A percentile compares a stretch with the other conserved stretches of the same genome.
Conservation (phyloP, 305 asterid genomes). For the Fraxinus floribunda region DNA sequence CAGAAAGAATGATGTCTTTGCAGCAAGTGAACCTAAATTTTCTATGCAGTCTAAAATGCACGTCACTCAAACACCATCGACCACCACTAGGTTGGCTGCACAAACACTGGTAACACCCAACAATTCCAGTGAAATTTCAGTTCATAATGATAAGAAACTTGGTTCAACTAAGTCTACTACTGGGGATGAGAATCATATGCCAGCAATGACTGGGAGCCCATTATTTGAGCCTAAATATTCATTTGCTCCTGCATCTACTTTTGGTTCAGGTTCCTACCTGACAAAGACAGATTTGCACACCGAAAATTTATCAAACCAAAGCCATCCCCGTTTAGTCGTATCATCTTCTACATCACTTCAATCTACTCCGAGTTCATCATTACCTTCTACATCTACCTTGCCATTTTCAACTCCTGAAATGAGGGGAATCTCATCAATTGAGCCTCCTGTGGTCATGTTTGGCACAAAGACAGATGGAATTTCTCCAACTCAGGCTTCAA, state of each 20-base stretch:
- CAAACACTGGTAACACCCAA: constrained; percentile 36
- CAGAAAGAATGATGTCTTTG: constrained; percentile 29
- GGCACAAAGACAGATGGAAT: constrained; percentile 36
- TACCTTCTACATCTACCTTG: constrained; percentile 36
- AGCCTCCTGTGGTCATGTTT: constrained; percentile 30
- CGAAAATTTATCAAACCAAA: constrained; percentile 36
- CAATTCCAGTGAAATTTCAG: constrained; percentile 33
- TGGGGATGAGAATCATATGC: constrained; percentile 37
- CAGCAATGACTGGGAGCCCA: constrained; percentile 24
- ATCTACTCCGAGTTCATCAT: constrained; percentile 35
- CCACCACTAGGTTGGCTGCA: constrained; percentile 33
- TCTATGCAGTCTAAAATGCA: constrained; percentile 37
- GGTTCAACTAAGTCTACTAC: constrained; percentile 33
- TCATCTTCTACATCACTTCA: constrained; percentile 35
- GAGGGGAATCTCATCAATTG: constrained; percentile 33
- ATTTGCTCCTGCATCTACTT: constrained; percentile 31
- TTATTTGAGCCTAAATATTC: constrained; percentile 33
- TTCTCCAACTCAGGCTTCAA: constrained; percentile 30
- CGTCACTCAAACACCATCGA: constrained; percentile 36
- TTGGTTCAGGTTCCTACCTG: constrained; percentile 35
- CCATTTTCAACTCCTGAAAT: constrained; percentile 27
- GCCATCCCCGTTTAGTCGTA: constrained; percentile 29
- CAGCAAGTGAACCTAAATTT: constrained; percentile 34
- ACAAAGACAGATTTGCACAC: constrained; percentile 37
- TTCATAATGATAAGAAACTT: constrained; percentile 24